A percentile compares a stretch with the other conserved stretches of the same genome.
Evolutionary conservation across 2,329 filamentous ascomycete genomes (phyloP).

Genomic region (Aspergillus sp.): DNA sequence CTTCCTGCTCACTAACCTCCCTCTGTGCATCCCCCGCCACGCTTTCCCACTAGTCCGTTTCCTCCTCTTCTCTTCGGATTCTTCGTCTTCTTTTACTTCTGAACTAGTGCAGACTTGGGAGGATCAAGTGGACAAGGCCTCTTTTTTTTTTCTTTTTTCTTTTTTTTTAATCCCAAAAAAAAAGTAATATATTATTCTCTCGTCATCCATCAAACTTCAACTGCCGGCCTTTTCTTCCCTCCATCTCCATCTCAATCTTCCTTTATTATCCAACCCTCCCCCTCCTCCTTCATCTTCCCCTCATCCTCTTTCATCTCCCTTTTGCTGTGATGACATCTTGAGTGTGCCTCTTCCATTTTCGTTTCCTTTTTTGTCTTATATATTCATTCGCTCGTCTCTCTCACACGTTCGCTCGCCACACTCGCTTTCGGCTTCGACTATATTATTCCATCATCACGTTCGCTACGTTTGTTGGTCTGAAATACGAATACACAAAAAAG

Average conservation of each 20-base stretch:
- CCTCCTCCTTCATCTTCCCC: constrained; percentile 7
- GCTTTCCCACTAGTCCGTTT: background rate
- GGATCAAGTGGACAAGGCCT: constrained; percentile 1
- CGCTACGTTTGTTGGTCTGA: constrained; percentile 26
- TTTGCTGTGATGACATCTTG: background rate
- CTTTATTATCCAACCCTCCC: constrained; percentile 2
- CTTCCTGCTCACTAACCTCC: background rate
- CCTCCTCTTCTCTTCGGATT: too few species aligned
- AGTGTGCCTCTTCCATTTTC: constrained; percentile 1
- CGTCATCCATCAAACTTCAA: constrained; percentile 10
- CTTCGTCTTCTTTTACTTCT: constrained; percentile 3
- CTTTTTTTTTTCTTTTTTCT: constrained; percentile 4
- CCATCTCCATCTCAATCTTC: constrained; percentile 7
- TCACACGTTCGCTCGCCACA: constrained; percentile 31
- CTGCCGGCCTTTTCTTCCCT: constrained; percentile 8
- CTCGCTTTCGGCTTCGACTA: constrained; percentile 33
- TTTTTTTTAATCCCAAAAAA: constrained; percentile 6
- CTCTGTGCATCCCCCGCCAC: background rate
- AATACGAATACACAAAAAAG: background rate
- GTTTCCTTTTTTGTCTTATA: constrained; percentile 15
- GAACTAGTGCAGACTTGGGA: background rate
- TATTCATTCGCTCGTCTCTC: constrained; percentile 19
- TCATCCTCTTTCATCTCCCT: background rate
- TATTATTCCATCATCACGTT: constrained; percentile 24
- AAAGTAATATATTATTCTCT: constrained; percentile 4